These are phyloP conservation scores for Penicillium italicum DNA, from an alignment of 2,329 filamentous ascomycete genomes.

Conservation along the genomic window DNA sequence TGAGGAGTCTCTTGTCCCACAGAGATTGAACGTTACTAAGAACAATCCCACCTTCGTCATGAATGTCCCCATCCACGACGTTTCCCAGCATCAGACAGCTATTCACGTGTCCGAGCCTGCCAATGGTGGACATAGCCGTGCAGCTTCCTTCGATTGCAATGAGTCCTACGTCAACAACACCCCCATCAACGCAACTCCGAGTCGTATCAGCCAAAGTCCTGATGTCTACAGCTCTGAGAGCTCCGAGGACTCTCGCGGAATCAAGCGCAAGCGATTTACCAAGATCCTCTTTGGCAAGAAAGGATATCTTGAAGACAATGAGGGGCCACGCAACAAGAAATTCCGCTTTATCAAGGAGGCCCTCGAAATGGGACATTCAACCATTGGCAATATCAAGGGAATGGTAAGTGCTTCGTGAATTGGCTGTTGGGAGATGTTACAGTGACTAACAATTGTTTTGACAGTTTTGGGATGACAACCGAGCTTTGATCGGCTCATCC, in stretches of 20 bases:
- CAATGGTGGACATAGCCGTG: not conserved
- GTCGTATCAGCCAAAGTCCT: not conserved
- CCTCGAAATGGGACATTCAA: not conserved
- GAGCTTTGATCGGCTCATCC: not conserved
- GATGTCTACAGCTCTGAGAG: not conserved
- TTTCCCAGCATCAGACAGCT: not conserved
- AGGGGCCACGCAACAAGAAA: not conserved
- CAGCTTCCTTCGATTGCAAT: not conserved
- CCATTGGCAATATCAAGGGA: not conserved
- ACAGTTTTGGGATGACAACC: not conserved
- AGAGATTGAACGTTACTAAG: not conserved
- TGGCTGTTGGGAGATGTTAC: not conserved
- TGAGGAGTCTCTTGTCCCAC: not conserved
- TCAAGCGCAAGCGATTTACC: slow-evolving; percentile 14
- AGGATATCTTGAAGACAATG: slow-evolving; percentile 33
- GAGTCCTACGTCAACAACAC: not conserved
- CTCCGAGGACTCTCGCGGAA: not conserved
- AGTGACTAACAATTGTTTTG: not conserved
- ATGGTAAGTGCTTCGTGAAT: not conserved
- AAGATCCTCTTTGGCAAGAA: slow-evolving; percentile 45
- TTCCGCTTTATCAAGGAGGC: not conserved
- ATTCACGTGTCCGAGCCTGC: not conserved
- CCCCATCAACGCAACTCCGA: not conserved
- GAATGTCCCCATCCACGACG: not conserved
- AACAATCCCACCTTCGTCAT: not conserved